Base-by-base conservation (phyloP, 306 rosid species). In the Trifolium pratense region DNA sequence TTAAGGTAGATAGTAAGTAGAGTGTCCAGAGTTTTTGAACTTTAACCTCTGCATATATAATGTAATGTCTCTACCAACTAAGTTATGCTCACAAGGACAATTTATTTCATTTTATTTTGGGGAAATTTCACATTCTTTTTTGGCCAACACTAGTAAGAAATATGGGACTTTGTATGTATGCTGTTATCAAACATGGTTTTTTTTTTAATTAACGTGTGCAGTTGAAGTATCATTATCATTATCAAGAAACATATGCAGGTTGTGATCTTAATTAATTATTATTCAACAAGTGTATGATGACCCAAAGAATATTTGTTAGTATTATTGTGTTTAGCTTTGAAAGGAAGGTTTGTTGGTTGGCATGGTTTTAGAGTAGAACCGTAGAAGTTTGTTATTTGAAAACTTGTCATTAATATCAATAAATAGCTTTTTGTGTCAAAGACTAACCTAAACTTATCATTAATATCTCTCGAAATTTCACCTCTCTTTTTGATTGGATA, bases 331-430 rank as follows among this genome's bases (percentile, higher is more conserved):
- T 18, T 52, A 52, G 59, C 59, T 52, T 52, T 5, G 29, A 68
- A 40, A 72, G 17, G 16, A 6, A 58, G 57, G 59, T 58, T 55
- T 25, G 62, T 43, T n/a, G 55, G 62, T 43, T n/a, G 55, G 42
- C 64, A 49, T 70, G 70, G 55, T 9, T 53, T 18, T 78, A n/a
- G n/a, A n/a, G 85, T 76, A 69, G n/a, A n/a, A n/a, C n/a, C n/a
- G 83, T 84, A 65, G 18, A 75, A 71, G 75, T 74, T 39, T 55
- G 16, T 63, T 29, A 40, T 62, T 71, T 78, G 49, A 76, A 76
- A 75, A 78, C 77, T 61, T 49, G 5, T 46, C 43, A 58, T 76
- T 59, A 62, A 53, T 49, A 8, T 46, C 42, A 58, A 71, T 58
- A 62, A 52, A 9, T 18, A 53, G 32, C 61, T 9, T 52, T 40